phyloP scores from a whole-genome alignment of 2,329 filamentous ascomycete species.

The Exophiala spinifera region DNA sequence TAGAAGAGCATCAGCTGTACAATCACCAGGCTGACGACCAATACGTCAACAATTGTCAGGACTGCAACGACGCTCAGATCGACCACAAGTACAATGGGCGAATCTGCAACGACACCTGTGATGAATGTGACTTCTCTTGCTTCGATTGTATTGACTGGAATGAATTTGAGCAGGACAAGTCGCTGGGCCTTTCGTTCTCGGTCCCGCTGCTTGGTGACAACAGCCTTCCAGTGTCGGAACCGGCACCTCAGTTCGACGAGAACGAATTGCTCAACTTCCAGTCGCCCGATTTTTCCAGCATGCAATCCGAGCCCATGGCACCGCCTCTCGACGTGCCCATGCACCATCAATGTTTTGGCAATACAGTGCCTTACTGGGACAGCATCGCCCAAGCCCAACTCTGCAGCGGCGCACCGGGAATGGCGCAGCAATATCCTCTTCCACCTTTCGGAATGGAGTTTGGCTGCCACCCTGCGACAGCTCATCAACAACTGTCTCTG shows the following conservation, averaged over 20 bases:
- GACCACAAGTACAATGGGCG: conserved; percentile 16
- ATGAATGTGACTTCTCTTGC: conserved; percentile 28
- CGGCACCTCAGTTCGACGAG: conserved; percentile 8
- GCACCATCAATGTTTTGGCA: conserved; percentile 26
- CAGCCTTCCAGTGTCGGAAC: neutral
- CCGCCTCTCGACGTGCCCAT: conserved; percentile 25
- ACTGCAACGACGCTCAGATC: conserved; percentile 24
- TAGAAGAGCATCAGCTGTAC: conserved; percentile 22
- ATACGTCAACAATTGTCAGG: conserved; percentile 24
- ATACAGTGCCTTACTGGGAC: conserved; percentile 17
- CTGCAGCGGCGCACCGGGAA: conserved; percentile 13
- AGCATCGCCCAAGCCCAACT: conserved; percentile 13
- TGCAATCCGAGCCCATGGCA: conserved; percentile 6
- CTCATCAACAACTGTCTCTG: conserved; percentile 16
- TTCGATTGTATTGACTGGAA: conserved; percentile 29
- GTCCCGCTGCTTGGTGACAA: conserved; percentile 20
- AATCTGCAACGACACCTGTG: conserved; percentile 24
- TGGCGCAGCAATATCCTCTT: conserved; percentile 16
- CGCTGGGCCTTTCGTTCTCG: conserved; percentile 23
- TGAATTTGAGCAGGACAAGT: conserved; percentile 25
- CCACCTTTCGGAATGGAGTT: conserved; percentile 20
- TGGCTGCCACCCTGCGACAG: conserved; percentile 24
- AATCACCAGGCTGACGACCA: conserved; percentile 7
- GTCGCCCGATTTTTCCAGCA: neutral
- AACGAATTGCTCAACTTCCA: conserved; percentile 5